phyloP scores from a whole-genome alignment of 1,284 basidiomycete species.

The Laetiporus sulphureus region DNA sequence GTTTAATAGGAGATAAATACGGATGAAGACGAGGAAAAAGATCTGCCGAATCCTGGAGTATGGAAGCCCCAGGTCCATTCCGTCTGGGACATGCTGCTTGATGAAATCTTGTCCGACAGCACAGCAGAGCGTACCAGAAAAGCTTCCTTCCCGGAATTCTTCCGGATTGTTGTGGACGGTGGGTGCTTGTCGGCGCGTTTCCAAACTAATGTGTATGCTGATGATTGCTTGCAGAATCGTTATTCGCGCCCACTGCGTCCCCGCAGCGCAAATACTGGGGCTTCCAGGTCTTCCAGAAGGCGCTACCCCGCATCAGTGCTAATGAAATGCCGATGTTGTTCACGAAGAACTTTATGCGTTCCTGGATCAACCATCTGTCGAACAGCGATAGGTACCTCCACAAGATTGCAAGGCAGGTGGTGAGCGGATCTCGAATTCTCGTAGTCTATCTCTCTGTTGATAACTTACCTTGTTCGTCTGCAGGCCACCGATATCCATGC shows the following conservation, averaged over 20 bases:
- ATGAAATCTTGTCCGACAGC: conserved; percentile 57
- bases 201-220: conserved; percentile 6
- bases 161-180: conserved; percentile 88
- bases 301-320: conserved; percentile 63
- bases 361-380: conserved; percentile 94
- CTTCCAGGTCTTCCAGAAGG: conserved; percentile 86
- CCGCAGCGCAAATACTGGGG: conserved; percentile 93
- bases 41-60: conserved; percentile 44
- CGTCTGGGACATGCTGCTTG: conserved; percentile 84
- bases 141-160: conserved; percentile 86
- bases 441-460: conserved; percentile 2
- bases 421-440: conserved; percentile 28
- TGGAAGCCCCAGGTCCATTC: conserved; percentile 94
- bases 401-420: conserved; percentile 80
- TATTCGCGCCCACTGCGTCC: conserved; percentile 83
- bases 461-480: background rate
- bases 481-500: conserved; percentile 73
- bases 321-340: conserved; percentile 81
- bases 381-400: conserved; percentile 85
- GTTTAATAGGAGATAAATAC: conserved; percentile 45
- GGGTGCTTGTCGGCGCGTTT: conserved; percentile 17
- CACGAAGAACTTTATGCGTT: conserved; percentile 93
- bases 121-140: conserved; percentile 32
- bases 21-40: conserved; percentile 43
- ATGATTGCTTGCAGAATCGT: conserved; percentile 52